phyloP scores from a whole-genome alignment of 345 rosid genomes.

The Clarkia xantiana region DNA sequence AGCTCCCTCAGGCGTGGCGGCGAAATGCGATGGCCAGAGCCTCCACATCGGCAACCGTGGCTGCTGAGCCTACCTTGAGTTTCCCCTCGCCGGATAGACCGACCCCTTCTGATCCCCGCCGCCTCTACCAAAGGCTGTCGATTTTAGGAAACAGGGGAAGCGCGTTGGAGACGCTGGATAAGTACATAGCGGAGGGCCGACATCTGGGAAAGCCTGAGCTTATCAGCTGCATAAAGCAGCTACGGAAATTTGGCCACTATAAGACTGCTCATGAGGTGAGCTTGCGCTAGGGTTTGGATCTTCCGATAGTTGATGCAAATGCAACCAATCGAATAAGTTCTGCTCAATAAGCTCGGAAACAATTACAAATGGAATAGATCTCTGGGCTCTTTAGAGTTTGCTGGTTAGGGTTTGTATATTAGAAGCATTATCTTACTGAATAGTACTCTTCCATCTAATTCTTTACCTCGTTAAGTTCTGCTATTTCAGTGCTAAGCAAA shows the following conservation, averaged over 20 bases:
- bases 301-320: no score
- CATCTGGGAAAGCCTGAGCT: slow-evolving; percentile 23
- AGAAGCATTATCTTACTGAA: no score
- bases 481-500: no score
- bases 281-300: neutral
- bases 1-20: slow-evolving; percentile 15
- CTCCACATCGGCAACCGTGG: no score
- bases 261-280: slow-evolving; percentile 50
- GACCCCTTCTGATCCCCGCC: slow-evolving; percentile 6
- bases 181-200: slow-evolving; percentile 36
- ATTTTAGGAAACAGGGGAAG: slow-evolving; percentile 31
- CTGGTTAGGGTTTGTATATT: no score
- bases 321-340: no score
- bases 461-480: no score
- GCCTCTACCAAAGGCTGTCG: slow-evolving; percentile 35
- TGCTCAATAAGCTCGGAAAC: no score
- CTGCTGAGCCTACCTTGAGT: slow-evolving; percentile 9
- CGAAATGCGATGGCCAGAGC: no score
- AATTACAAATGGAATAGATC: no score
- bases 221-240: slow-evolving; percentile 26
- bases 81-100: slow-evolving; percentile 5
- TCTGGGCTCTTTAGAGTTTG: no score
- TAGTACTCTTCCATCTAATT: no score
- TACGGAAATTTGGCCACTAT: slow-evolving; percentile 39
- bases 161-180: slow-evolving; percentile 39